These are phyloP conservation scores for Lipomyces sp. DNA, from an alignment of 805 yeast species.

Conservation along the genomic window DNA sequence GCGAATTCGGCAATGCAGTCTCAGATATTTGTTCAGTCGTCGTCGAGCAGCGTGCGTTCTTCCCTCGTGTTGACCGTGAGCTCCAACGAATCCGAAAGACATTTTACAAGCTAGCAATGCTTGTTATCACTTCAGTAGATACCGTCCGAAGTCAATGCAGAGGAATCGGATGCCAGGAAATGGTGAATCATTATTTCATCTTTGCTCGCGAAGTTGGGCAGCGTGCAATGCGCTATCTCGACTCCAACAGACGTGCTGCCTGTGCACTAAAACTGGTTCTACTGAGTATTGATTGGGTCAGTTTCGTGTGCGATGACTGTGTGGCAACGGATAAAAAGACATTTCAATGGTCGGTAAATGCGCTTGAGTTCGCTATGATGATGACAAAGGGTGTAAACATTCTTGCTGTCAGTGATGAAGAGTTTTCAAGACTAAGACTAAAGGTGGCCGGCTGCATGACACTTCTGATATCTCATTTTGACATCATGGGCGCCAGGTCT, in stretches of 20 bases:
- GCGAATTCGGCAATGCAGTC: slow-evolving; percentile 60
- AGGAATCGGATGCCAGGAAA: slow-evolving; percentile 70
- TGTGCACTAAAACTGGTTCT: slow-evolving; percentile 74
- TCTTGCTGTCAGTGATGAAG: slow-evolving; percentile 74
- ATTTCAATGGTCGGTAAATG: slow-evolving; percentile 94
- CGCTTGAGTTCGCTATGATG: slow-evolving; percentile 94
- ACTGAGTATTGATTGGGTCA: slow-evolving; percentile 86
- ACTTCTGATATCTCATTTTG: slow-evolving; percentile 89
- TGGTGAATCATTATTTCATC: slow-evolving; percentile 72
- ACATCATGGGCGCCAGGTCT: slow-evolving; percentile 97
- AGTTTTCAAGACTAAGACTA: slow-evolving; percentile 69
- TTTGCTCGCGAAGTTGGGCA: slow-evolving; percentile 83
- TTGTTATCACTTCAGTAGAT: slow-evolving; percentile 65
- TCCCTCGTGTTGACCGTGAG: slow-evolving; percentile 74
- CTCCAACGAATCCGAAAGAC: slow-evolving; percentile 66
- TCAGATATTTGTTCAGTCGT: slow-evolving; percentile 55
- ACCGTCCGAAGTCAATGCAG: slow-evolving; percentile 57
- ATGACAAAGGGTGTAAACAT: slow-evolving; percentile 91
- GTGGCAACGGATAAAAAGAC: slow-evolving; percentile 89
- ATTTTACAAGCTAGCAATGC: slow-evolving; percentile 68
- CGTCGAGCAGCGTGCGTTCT: slow-evolving; percentile 69
- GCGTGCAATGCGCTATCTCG: slow-evolving; percentile 63
- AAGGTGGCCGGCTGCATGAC: slow-evolving; percentile 96
- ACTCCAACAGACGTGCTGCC: slow-evolving; percentile 66
- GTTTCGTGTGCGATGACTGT: slow-evolving; percentile 92